Base-by-base conservation (phyloP, 352 stramenopile species). In the Globisporangium mamillatum region DNA sequence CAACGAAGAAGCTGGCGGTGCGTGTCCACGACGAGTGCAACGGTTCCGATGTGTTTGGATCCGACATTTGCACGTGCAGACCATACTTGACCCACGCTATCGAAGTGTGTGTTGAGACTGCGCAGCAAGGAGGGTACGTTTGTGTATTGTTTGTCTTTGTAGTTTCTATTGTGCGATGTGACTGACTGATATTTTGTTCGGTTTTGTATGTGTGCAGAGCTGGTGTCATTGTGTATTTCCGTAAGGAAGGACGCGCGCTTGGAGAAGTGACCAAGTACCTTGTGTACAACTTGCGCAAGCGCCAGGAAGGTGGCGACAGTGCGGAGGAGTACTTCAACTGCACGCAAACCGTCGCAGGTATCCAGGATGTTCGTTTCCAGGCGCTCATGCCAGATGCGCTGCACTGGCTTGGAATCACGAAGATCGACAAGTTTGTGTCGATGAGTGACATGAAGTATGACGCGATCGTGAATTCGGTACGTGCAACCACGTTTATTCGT, bases 371-470 rank as follows among this genome's bases (percentile, higher is more conserved):
- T 44, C 90, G 97, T 32, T 99, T 99, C 77, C 98, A 99, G 78
- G 96, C 97, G 3, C 76, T 99, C 25, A 99, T 99, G 98, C 98
- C 98, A 3, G 98, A 99, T 84, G 93, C 96, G 1, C 80, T 99
- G n/a, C 97, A 99, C 79, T 99, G 98, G 92, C 88, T 99, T 25
- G 98, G 98, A 60, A 98, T 97, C 69, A 97, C 79, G 18, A 96
- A 94, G 77, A 96, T 97, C 65, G 89, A 98, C 82, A 87, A 92
- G 67, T 98, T 98, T 63, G 92, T 98, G 55, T 98, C 92, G 58
- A 99, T 99, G 98, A 98, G 89, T 71, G 97, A 99, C 84, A 99
- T 99, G 98, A 99, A 99, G 76, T 99, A 99, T 86, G 95, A 99
- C 72, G 98, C 98, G 46, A 99, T 99, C 73, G 93, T 99, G 12